Conservation (phyloP, 306 rosid genomes). For the Rosa rugosa region DNA sequence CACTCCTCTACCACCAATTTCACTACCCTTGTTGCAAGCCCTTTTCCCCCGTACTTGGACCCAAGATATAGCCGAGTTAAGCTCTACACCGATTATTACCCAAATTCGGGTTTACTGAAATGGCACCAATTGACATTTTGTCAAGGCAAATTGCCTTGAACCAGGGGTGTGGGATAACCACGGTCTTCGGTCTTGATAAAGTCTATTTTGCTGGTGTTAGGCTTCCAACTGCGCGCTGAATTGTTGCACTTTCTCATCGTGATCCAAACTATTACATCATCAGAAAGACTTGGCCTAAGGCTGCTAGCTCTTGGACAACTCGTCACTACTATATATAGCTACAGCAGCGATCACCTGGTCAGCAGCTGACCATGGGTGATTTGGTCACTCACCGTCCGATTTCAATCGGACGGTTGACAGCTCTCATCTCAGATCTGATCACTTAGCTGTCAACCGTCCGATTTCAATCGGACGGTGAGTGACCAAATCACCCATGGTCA, state of each 20-base stretch:
- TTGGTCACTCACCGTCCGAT: too few species aligned
- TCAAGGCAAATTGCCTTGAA: constrained; percentile 59
- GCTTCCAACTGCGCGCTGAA: constrained; percentile 55
- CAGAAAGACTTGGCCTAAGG: constrained; percentile 4
- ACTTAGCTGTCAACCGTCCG: too few species aligned
- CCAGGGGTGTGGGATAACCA: constrained; percentile 44
- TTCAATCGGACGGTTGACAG: too few species aligned
- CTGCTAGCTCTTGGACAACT: too few species aligned
- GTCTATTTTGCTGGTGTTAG: constrained; percentile 41
- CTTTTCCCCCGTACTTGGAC: constrained; percentile 67
- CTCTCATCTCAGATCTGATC: too few species aligned
- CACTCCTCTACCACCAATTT: constrained; percentile 47
- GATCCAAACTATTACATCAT: too few species aligned
- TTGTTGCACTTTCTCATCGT: constrained; percentile 39
- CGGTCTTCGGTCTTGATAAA: constrained; percentile 35
- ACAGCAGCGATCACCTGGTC: too few species aligned
- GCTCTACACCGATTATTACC: constrained; percentile 38
- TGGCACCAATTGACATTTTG: constrained; percentile 48
- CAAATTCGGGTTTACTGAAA: constrained; percentile 32
- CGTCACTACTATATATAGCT: too few species aligned
- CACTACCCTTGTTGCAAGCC: constrained; percentile 58
- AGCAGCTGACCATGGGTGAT: too few species aligned
- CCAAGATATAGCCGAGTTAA: constrained; percentile 64
- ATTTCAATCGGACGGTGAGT: too few species aligned
- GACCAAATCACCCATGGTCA: too few species aligned